A percentile compares a stretch with the other conserved stretches of the same genome.
These are phyloP conservation scores for Saururus chinensis DNA, from an alignment of 164 flowering plant genomes.

Conservation along the genomic window DNA sequence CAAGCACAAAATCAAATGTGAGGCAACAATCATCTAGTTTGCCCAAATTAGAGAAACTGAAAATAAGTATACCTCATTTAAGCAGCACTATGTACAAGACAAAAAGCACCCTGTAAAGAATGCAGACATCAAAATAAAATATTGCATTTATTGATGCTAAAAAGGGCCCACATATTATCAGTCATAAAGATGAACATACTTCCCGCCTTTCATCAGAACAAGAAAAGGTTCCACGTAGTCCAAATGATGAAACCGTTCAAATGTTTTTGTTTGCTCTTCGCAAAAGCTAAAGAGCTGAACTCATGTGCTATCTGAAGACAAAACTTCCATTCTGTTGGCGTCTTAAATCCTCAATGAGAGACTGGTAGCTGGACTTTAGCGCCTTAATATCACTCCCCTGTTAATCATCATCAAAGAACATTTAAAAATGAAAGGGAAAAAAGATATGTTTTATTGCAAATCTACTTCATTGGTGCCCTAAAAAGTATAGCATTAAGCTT, in stretches of 20 bases:
- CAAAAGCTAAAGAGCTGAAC: not conserved
- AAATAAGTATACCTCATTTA: not conserved
- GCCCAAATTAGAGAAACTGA: not conserved
- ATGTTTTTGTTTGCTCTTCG: not conserved
- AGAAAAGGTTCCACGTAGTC: too few relatives aligned
- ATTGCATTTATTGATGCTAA: not conserved
- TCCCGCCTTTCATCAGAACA: not conserved
- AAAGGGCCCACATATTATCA: not conserved
- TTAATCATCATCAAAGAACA: not conserved
- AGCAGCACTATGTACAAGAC: slow-evolving; percentile 1
- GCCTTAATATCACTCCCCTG: slow-evolving; percentile 78
- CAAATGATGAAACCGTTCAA: not conserved
- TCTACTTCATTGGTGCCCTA: not conserved
- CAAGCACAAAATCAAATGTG: not conserved
- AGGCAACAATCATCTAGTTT: not conserved
- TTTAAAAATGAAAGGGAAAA: not conserved
- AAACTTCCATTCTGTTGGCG: slow-evolving; percentile 75
- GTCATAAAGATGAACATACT: not conserved
- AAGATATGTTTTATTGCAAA: too few relatives aligned
- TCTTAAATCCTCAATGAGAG: slow-evolving; percentile 70
- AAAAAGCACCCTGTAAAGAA: slow-evolving; percentile 1
- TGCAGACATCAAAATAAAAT: not conserved
- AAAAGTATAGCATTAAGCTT: not conserved
- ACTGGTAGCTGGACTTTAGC: slow-evolving; percentile 69
- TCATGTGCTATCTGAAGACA: slow-evolving; percentile 72